Conservation (phyloP, 495 filamentous ascomycete species). For the Glarea lozoyensis region DNA sequence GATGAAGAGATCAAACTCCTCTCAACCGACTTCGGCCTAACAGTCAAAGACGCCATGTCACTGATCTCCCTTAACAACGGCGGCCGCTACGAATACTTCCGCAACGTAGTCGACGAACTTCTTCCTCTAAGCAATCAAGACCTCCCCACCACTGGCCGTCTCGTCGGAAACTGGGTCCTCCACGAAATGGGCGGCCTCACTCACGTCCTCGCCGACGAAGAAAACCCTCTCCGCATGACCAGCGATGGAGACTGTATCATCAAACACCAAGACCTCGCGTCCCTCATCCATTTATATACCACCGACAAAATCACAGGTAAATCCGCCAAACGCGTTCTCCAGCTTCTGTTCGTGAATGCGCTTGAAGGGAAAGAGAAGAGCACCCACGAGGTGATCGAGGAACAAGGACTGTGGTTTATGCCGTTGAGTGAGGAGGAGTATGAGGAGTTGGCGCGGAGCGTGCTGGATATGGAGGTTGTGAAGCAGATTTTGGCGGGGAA, state of each 20-base stretch:
- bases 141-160: conserved; percentile 20
- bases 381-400: conserved; percentile 52
- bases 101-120: conserved; percentile 52
- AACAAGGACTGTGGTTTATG: conserved; percentile 54
- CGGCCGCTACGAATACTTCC: conserved; percentile 73
- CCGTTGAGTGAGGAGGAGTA: conserved; percentile 56
- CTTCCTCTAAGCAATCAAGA: neutral
- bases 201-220: conserved; percentile 23
- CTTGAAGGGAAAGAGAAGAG: conserved; percentile 36
- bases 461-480: conserved; percentile 53
- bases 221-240: conserved; percentile 22
- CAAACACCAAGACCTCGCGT: conserved; percentile 49
- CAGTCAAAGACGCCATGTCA: conserved; percentile 79
- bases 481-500: conserved; percentile 56
- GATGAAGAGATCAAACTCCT: conserved; percentile 59
- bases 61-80: conserved; percentile 72
- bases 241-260: conserved; percentile 37
- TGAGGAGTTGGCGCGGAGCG: conserved; percentile 37
- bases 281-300: conserved; percentile 56
- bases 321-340: conserved; percentile 66
- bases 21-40: conserved; percentile 50
- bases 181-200: conserved; percentile 79
- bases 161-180: conserved; percentile 65
- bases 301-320: conserved; percentile 62
- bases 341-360: conserved; percentile 42